A percentile compares a stretch with the other conserved stretches of the same genome.
These are phyloP conservation scores for Neurospora cerealis DNA, from an alignment of 495 filamentous ascomycete species.

Conservation along the genomic window DNA sequence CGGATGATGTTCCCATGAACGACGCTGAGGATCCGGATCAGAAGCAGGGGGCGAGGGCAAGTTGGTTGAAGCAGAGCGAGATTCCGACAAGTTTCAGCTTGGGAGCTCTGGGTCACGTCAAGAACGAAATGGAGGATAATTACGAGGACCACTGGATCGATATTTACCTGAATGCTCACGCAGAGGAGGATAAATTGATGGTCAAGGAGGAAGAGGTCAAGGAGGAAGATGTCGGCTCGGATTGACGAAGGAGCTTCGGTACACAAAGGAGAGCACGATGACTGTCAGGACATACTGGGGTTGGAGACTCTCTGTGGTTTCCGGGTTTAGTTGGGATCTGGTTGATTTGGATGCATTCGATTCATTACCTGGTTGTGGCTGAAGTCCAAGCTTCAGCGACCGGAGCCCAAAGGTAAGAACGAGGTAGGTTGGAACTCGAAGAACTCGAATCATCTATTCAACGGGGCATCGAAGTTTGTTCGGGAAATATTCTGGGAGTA, in stretches of 20 bases:
- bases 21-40: background rate
- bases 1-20: background rate
- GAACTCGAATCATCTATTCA: no score
- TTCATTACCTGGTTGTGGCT: background rate
- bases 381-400: background rate
- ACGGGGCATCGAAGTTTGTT: no score
- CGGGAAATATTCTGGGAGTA: no score
- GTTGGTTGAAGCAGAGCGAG: background rate
- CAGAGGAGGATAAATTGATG: no score
- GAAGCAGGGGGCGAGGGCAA: background rate
- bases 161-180: no score
- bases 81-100: background rate
- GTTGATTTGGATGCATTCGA: background rate
- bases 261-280: background rate
- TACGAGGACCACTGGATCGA: no score
- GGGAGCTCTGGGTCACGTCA: background rate
- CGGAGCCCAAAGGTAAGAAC: background rate
- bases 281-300: background rate
- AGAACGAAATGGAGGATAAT: no score
- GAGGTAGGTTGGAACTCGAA: background rate
- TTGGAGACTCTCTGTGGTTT: background rate
- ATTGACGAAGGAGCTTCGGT: background rate
- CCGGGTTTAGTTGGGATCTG: background rate
- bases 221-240: background rate
- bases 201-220: background rate